Percentiles rank a stretch among this genome's conserved stretches.
Conservation (phyloP, 768 basidiomycete species). For the Rubroboletus pulcherrimus region DNA sequence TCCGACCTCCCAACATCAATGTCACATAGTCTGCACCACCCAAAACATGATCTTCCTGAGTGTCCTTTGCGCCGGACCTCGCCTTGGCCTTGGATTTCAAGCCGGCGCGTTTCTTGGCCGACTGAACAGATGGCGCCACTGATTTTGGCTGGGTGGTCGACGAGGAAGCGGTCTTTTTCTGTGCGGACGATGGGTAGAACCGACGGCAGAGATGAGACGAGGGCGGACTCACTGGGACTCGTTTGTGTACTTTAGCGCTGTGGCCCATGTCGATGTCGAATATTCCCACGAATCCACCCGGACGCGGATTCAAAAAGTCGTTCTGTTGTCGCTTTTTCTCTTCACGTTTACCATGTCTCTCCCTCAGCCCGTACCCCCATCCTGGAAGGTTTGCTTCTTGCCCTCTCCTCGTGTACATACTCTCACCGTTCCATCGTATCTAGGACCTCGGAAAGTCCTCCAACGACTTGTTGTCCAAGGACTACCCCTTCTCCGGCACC, state of each 20-base stretch:
- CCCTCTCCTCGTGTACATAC: background rate
- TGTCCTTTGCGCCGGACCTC: background rate
- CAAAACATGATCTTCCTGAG: conserved; percentile 43
- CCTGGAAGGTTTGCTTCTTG: conserved; percentile 72
- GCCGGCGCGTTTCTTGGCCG: conserved; percentile 28
- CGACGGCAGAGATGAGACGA: background rate
- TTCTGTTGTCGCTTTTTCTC: background rate
- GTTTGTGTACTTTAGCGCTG: conserved; percentile 36
- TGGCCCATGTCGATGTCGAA: conserved; percentile 28
- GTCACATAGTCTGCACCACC: conserved; percentile 77
- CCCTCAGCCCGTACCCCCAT: conserved; percentile 94
- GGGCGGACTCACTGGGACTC: conserved; percentile 24
- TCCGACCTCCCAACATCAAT: conserved; percentile 66
- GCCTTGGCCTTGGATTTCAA: conserved; percentile 26
- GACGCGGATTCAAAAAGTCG: conserved; percentile 6
- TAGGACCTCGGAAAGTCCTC: conserved; percentile 97
- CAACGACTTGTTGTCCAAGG: conserved; percentile 89
- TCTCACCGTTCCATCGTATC: conserved; percentile 2
- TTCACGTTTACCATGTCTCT: conserved; percentile 61
- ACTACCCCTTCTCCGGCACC: conserved; percentile 77
- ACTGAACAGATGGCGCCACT: conserved; percentile 7
- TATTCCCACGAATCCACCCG: conserved; percentile 33
- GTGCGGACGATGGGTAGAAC: background rate
- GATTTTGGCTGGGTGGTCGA: conserved; percentile 7
- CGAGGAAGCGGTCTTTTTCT: conserved; percentile 26